Evolutionary conservation across 1,284 basidiomycete genomes (phyloP), one percentile per base, ranked within the genome.

Genomic region (Exsudoporus floridanus): DNA sequence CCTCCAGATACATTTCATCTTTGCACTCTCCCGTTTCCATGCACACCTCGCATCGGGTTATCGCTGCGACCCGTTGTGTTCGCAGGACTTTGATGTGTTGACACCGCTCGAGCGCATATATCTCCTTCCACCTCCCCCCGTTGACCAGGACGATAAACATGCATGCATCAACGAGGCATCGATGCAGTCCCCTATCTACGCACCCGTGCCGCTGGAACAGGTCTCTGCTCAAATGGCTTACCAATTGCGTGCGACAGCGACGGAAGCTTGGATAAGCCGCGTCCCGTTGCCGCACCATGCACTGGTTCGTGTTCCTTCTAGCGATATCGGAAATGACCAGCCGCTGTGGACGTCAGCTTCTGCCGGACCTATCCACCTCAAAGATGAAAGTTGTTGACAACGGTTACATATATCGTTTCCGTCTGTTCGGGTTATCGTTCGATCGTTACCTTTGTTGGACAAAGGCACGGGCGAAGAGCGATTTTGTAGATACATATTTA

Each of bases 21-120:
- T 90, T 47, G 79, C 84, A 1, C 76, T 90, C 10, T 81, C 84
- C 13, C 83, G 78, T 49, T 82, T 82, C 60, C 84, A 88, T 64
- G 72, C 77, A 23, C 75, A 80, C 49, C 72, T 88, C 36, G 69
- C 71, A 34, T 76, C 69, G 53, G 62, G 66, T 61, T 50, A 65
- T 65, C 49, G 56, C 62, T 61, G 28, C 19, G 47, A 53, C 4
- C 5, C 31, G 14, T 42, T 44, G 2, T 61, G 46, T 25, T 28
- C 33, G n/a, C 38, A 56, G 23, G 46, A 56, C 34, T 46, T 46
- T 5, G 46, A 53, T 33, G 36, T 46, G 13, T 7, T 47, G 7
- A n/a, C 47, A 55, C 72, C 70, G 7, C 58, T 79, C 28, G 80
- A 79, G 50, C 78, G 79, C 49, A 80, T 86, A 53, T 83, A 78